A percentile compares a stretch with the other conserved stretches of the same genome.
These are phyloP conservation scores for Priceomyces medius DNA, from an alignment of 805 yeast species.

Conservation along the genomic window DNA sequence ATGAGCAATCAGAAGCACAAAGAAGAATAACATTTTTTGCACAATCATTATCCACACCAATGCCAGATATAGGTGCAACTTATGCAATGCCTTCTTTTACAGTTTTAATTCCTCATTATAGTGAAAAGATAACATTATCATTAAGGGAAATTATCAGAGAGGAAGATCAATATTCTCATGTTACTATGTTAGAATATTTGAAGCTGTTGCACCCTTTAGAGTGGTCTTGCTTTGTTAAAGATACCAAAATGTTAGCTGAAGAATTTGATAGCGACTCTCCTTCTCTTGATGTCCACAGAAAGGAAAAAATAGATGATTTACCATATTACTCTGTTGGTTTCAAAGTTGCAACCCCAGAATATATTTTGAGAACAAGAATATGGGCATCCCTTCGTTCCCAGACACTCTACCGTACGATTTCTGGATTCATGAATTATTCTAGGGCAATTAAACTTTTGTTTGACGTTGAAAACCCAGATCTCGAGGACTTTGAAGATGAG, in stretches of 20 bases:
- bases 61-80: conserved; percentile 49
- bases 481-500: conserved; percentile 40
- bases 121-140: conserved; percentile 47
- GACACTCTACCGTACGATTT: conserved; percentile 76
- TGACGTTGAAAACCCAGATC: conserved; percentile 77
- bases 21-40: conserved; percentile 55
- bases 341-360: conserved; percentile 61
- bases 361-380: conserved; percentile 67
- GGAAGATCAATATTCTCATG: conserved; percentile 44
- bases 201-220: conserved; percentile 70
- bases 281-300: conserved; percentile 20
- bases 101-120: conserved; percentile 52
- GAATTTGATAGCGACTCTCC: conserved; percentile 2
- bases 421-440: conserved; percentile 80
- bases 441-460: conserved; percentile 70
- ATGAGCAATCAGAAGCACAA: conserved; percentile 49
- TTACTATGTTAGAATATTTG: conserved; percentile 73
- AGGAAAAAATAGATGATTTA: conserved; percentile 53
- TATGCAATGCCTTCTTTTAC: conserved; percentile 51
- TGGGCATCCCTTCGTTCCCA: conserved; percentile 89
- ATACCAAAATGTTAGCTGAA: conserved; percentile 50
- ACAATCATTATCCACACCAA: conserved; percentile 47
- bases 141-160: conserved; percentile 57
- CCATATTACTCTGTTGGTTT: conserved; percentile 76
- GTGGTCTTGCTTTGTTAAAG: conserved; percentile 79